Conservation (phyloP, 2,329 filamentous ascomycete genomes). For the Cercospora sp. region DNA sequence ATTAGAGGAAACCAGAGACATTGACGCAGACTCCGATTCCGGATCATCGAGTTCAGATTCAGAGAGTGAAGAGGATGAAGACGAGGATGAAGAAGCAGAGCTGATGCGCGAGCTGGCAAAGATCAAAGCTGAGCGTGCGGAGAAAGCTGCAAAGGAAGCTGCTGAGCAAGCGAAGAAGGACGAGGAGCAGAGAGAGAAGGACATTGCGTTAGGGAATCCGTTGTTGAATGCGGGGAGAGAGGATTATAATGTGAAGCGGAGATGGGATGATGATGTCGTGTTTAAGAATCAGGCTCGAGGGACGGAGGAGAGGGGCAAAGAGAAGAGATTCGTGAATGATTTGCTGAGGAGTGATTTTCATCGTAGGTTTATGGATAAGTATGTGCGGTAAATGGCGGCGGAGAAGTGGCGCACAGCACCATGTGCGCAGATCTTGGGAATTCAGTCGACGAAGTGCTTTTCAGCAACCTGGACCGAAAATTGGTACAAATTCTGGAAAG, state of each 20-base stretch:
- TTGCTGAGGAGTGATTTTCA: conserved; percentile 94
- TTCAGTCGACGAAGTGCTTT: background rate
- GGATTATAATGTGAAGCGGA: conserved; percentile 85
- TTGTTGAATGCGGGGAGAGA: conserved; percentile 71
- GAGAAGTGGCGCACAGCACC: background rate
- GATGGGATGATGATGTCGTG: conserved; percentile 98
- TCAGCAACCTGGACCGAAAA: background rate
- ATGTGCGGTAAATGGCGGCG: conserved; percentile 35
- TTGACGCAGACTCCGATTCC: conserved; percentile 76
- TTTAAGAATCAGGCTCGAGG: conserved; percentile 98
- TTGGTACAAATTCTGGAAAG: background rate
- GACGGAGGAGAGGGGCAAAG: conserved; percentile 84
- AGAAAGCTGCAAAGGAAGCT: conserved; percentile 79
- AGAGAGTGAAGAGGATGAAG: conserved; percentile 68
- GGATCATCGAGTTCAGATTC: conserved; percentile 26
- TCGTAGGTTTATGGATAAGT: conserved; percentile 81
- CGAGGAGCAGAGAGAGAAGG: conserved; percentile 77
- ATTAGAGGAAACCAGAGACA: conserved; percentile 81
- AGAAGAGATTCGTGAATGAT: conserved; percentile 82
- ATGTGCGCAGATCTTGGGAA: background rate
- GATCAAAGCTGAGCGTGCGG: conserved; percentile 82
- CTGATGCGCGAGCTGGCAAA: conserved; percentile 91
- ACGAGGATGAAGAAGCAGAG: conserved; percentile 79
- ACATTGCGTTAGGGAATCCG: conserved; percentile 91
- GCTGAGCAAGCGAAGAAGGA: conserved; percentile 77